Evolutionary conservation across 441 rosid genomes (phyloP).

Genomic region (Isatis lusitanica): DNA sequence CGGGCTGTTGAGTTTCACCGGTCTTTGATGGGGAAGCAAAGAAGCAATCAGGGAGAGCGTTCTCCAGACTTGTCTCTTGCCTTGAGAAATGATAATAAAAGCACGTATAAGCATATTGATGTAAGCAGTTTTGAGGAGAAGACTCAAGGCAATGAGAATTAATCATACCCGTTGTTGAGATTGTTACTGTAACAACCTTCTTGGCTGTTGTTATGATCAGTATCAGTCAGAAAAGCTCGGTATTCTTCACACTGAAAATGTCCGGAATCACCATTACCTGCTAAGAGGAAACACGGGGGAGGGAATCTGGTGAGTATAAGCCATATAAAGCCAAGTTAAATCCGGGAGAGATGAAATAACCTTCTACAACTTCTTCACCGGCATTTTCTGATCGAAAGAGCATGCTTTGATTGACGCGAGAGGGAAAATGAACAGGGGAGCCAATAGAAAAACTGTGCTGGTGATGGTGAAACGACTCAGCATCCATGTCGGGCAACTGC

Average conservation of each 20-base stretch:
- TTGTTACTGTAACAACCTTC: conserved; percentile 33
- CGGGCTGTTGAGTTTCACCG: conserved; percentile 30
- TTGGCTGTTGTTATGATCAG: conserved; percentile 37
- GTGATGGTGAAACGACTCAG: conserved; percentile 52
- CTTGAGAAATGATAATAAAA: conserved; percentile 19
- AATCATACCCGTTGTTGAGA: conserved; percentile 44
- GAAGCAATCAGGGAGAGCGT: conserved; percentile 54
- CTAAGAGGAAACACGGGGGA: not conserved
- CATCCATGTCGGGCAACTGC: conserved; percentile 78
- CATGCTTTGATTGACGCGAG: conserved; percentile 44
- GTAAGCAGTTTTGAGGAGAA: conserved; percentile 16
- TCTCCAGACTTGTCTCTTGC: conserved; percentile 46
- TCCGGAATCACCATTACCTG: conserved; percentile 36
- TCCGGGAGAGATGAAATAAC: conserved; percentile 33
- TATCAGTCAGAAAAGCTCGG: conserved; percentile 23
- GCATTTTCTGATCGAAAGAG: conserved; percentile 40
- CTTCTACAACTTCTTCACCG: conserved; percentile 50
- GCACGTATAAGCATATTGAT: conserved; percentile 24
- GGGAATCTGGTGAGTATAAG: not conserved
- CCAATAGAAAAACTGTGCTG: conserved; percentile 73
- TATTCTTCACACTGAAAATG: conserved; percentile 39
- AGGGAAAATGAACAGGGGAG: conserved; percentile 45
- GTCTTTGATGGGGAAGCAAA: conserved; percentile 60
- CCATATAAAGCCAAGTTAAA: not conserved
- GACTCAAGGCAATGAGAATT: conserved; percentile 10